Conservation (phyloP, 129 eudicot species). For the Artemisia annua region DNA sequence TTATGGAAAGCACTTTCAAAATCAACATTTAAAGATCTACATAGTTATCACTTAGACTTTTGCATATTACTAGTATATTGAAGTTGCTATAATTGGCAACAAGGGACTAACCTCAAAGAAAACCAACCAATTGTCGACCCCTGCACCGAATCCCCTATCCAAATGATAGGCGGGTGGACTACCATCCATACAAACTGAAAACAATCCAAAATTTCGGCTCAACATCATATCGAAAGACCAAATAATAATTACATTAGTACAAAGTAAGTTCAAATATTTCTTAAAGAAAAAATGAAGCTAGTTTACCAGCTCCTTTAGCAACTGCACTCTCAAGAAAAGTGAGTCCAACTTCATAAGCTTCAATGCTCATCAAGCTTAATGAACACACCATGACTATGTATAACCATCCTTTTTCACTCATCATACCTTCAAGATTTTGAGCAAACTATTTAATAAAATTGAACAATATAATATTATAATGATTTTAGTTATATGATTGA, state of each 20-base stretch:
- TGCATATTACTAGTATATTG: not conserved
- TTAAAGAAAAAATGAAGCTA: conserved; percentile 9
- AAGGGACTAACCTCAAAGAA: conserved; percentile 75
- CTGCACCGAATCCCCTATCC: conserved; percentile 80
- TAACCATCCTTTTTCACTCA: conserved; percentile 35
- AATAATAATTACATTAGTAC: not conserved
- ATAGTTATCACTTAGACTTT: not conserved
- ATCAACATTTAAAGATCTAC: not conserved
- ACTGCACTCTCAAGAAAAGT: conserved; percentile 77
- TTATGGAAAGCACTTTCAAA: not conserved
- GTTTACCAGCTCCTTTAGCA: conserved; percentile 91
- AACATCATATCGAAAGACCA: not conserved
- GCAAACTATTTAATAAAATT: not conserved
- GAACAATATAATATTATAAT: not conserved
- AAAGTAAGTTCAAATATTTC: not conserved
- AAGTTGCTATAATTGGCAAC: not conserved
- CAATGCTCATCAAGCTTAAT: conserved; percentile 44
- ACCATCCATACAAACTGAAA: conserved; percentile 93
- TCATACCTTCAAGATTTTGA: conserved; percentile 41
- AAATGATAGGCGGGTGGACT: conserved; percentile 97
- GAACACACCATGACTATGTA: conserved; percentile 32
- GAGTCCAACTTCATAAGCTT: conserved; percentile 63
- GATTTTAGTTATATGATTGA: not conserved
- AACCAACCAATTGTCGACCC: conserved; percentile 84
- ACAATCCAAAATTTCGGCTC: conserved; percentile 1